Base-by-base conservation (phyloP, 208 protist species). In the Wallacemonas sp. region DNA sequence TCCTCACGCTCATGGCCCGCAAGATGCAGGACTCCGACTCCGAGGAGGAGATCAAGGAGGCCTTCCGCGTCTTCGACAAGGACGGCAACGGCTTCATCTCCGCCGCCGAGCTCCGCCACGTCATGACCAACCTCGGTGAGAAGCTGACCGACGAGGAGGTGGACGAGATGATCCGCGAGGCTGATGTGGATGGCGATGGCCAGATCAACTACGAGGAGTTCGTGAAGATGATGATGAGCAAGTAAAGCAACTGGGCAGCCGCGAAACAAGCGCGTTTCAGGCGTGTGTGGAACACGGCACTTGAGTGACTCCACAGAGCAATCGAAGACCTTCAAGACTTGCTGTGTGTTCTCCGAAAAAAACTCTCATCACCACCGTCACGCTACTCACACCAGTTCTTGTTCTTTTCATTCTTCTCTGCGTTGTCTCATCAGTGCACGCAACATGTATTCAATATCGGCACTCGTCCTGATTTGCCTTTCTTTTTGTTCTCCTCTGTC, bases 61-160 rank as follows among this genome's bases (percentile, higher is more conserved):
- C 95, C 38, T 98, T 98, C 86, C 77, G 86, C 52, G 93, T 98
- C n/a, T 98, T 98, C 63, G 96, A 98, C 83, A 96, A 96, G 78
- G 95, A 98, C 68, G 90, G 88, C 64, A 94, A 96, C 72, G 96
- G 96, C 49, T 94, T 88, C 66, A 98, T 98, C 79, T 94, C 85
- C 24, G 94, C 94, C 56, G 93, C 90, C 44, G 96, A 98, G 83
- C 81, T 98, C 38, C 83, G 94, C 74, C 94, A 98, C 79, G 87
- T 98, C 47, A 94, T 98, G 83, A 98, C 94, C 54, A 96, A 97
- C 74, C 74, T 98, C 39, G 96, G 96, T 41, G 94, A 98, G 80
- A 96, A 97, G 77, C 83, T 98, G 26, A 95, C 91, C 58, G 86
- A 97, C 72, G 90, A 97, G 54, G 90, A 97, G 74, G 93, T 96